These are phyloP conservation scores for Tuber calosporum DNA, from an alignment of 495 filamentous ascomycete species.

Conservation along the genomic window DNA sequence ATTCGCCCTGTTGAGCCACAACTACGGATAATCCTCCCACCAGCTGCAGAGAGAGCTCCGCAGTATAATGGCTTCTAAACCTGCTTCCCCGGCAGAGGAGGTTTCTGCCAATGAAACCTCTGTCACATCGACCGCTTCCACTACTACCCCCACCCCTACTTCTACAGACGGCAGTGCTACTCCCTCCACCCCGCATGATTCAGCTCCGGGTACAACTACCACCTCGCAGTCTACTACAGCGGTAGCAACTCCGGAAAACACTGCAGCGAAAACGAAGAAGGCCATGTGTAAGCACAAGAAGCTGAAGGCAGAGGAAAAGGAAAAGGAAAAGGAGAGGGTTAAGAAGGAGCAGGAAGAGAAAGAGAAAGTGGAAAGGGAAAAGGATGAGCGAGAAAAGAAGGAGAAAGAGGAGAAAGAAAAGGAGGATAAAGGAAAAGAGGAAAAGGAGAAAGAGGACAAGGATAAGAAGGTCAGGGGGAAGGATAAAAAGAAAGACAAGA, in stretches of 20 bases:
- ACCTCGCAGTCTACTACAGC: constrained; percentile 7
- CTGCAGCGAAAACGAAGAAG: constrained; percentile 21
- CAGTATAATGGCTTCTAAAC: constrained; percentile 16
- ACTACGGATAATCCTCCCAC: background rate
- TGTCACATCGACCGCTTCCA: background rate
- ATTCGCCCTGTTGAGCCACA: background rate
- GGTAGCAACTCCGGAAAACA: constrained; percentile 11
- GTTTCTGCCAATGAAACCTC: constrained; percentile 19
- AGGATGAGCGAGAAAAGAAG: constrained; percentile 38
- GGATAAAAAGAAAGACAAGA: constrained; percentile 41
- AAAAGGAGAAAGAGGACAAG: constrained; percentile 44
- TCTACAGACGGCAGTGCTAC: constrained; percentile 11
- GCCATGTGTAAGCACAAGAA: constrained; percentile 39
- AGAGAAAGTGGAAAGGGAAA: constrained; percentile 43
- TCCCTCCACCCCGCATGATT: constrained; percentile 11
- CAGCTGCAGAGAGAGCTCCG: background rate
- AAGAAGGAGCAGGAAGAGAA: constrained; percentile 43
- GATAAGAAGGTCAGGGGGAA: constrained; percentile 44
- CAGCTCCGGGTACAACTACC: background rate
- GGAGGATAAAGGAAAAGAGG: constrained; percentile 43
- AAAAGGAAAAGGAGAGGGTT: constrained; percentile 44
- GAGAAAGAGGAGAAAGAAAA: constrained; percentile 43
- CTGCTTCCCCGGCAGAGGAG: constrained; percentile 22
- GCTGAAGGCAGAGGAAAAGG: constrained; percentile 45
- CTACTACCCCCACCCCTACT: constrained; percentile 11